These are phyloP conservation scores for Xylariaceae sp. DNA, from an alignment of 2,329 filamentous ascomycete species.

Conservation along the genomic window DNA sequence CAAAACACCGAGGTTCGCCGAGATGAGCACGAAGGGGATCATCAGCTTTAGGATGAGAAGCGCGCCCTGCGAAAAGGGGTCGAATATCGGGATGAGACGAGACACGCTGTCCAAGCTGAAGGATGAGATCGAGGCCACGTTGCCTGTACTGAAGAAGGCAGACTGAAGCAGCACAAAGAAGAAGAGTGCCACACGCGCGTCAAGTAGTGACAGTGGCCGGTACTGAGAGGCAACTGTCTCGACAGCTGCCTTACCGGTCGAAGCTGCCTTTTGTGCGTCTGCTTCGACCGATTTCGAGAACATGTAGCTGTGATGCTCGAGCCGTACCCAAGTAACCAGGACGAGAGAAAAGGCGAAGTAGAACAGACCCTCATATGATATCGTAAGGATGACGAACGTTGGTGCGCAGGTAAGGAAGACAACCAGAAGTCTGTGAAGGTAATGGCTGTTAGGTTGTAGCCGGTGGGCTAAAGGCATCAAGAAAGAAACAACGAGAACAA, in stretches of 20 bases:
- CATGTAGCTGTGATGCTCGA: constrained; percentile 72
- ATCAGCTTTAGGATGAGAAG: constrained; percentile 84
- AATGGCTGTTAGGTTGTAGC: constrained; percentile 75
- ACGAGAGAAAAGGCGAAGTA: constrained; percentile 84
- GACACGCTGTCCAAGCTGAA: constrained; percentile 89
- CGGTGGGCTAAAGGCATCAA: constrained; percentile 76
- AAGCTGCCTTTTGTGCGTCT: constrained; percentile 16
- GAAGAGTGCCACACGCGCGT: constrained; percentile 84
- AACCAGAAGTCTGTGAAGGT: constrained; percentile 81
- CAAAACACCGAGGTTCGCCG: constrained; percentile 87
- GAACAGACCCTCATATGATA: constrained; percentile 95
- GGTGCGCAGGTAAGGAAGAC: constrained; percentile 92
- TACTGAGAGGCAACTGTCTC: constrained; percentile 31
- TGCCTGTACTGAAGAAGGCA: constrained; percentile 94
- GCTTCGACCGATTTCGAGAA: constrained; percentile 33
- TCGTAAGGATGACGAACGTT: constrained; percentile 90
- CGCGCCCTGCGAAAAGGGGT: constrained; percentile 85
- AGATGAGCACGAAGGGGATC: constrained; percentile 88
- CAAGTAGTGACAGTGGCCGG: constrained; percentile 71
- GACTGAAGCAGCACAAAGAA: constrained; percentile 94
- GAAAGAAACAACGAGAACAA: constrained; percentile 71
- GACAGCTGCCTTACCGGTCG: constrained; percentile 17
- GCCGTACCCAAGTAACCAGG: constrained; percentile 81
- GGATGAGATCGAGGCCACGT: constrained; percentile 86
- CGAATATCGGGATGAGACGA: constrained; percentile 85